Evolutionary conservation across 148 eudicot species (phyloP).

Genomic region (Selenicereus undatus): DNA sequence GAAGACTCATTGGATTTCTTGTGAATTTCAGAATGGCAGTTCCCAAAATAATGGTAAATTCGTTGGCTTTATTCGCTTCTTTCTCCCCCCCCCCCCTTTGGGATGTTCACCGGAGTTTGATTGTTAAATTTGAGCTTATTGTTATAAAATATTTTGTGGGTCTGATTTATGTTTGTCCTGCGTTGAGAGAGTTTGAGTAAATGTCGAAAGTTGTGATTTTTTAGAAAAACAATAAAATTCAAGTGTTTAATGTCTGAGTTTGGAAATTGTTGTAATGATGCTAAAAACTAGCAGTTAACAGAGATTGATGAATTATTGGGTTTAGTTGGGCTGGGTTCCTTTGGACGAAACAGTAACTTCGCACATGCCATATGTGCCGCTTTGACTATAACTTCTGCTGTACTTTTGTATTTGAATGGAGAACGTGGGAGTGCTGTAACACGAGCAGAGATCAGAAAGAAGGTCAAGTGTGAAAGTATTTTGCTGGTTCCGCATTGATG

Average conservation of each 20-base stretch:
- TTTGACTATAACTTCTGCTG: background rate
- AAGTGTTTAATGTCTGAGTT: background rate
- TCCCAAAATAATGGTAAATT: constrained; percentile 42
- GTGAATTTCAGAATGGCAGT: constrained; percentile 45
- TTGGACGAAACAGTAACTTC: background rate
- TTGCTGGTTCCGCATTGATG: background rate
- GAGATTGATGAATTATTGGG: background rate
- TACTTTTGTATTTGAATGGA: background rate
- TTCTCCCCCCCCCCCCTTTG: background rate
- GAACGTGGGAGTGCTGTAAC: background rate
- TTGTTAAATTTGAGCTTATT: too few relatives aligned
- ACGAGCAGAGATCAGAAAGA: background rate
- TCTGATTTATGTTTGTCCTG: background rate
- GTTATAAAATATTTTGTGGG: too few relatives aligned
- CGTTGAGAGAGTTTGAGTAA: background rate
- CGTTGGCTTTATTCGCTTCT: background rate
- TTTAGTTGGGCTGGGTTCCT: background rate
- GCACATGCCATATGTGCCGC: background rate
- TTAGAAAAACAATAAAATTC: background rate
- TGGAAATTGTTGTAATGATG: background rate
- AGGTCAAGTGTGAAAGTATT: background rate
- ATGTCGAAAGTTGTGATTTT: background rate
- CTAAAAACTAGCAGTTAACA: background rate
- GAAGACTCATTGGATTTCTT: constrained; percentile 40
- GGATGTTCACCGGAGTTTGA: too few relatives aligned